Conservation (phyloP, 1,284 basidiomycete species). For the Trichosporon sp. region DNA sequence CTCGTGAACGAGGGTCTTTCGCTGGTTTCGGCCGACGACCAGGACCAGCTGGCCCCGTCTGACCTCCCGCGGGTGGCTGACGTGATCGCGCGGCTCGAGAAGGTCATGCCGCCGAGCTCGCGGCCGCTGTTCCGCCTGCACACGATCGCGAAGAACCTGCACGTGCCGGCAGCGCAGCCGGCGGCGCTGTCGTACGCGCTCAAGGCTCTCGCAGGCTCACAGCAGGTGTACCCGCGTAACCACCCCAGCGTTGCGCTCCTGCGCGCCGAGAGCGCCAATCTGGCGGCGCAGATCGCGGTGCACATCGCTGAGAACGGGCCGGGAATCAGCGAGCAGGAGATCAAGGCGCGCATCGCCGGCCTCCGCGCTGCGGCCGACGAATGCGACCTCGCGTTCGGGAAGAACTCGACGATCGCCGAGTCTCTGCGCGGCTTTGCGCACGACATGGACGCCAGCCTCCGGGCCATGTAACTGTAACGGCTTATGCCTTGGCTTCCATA, state of each 20-base stretch:
- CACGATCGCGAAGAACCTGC: constrained; percentile 55
- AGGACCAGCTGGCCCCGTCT: constrained; percentile 57
- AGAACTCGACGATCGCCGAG: background rate
- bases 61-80: constrained; percentile 60
- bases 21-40: constrained; percentile 64
- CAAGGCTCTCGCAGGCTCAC: constrained; percentile 58
- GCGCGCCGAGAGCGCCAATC: constrained; percentile 72
- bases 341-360: background rate
- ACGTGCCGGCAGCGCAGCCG: constrained; percentile 30
- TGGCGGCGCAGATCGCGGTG: constrained; percentile 36
- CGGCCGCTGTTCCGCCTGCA: constrained; percentile 73
- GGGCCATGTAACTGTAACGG: background rate
- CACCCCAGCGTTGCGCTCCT: constrained; percentile 76
- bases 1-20: constrained; percentile 63
- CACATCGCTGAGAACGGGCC: background rate
- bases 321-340: background rate
- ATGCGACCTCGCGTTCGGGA: background rate
- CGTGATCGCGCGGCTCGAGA: constrained; percentile 58
- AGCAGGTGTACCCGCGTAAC: constrained; percentile 58
- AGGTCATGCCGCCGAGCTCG: constrained; percentile 61
- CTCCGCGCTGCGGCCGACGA: background rate
- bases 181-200: constrained; percentile 57
- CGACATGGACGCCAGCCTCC: background rate
- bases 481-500: background rate
- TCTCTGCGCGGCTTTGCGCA: background rate